phyloP scores from a whole-genome alignment of 352 stramenopile species.

The Pythium guiyangense region DNA sequence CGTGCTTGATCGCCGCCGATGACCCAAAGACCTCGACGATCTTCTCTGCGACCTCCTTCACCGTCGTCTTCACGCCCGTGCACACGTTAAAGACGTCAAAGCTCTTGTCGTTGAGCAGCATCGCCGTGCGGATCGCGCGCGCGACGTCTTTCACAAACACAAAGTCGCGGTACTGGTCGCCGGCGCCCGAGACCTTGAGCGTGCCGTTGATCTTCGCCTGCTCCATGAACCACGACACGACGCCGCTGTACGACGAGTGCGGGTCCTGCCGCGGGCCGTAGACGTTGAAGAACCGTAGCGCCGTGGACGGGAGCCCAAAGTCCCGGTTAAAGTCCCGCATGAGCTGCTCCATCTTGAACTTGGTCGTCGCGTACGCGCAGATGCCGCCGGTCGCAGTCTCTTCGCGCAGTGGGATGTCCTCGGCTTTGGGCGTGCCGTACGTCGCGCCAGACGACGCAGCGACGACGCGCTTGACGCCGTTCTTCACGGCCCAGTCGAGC shows the following conservation, averaged over 20 bases:
- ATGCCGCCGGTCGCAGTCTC: constrained; percentile 72
- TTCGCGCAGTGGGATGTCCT: constrained; percentile 70
- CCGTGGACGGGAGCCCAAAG: constrained; percentile 70
- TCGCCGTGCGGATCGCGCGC: constrained; percentile 71
- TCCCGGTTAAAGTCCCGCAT: constrained; percentile 69
- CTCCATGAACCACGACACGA: constrained; percentile 87
- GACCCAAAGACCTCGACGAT: constrained; percentile 73
- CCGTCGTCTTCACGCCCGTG: constrained; percentile 67
- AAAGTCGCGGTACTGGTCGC: constrained; percentile 82
- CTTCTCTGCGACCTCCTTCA: constrained; percentile 55
- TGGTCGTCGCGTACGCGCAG: constrained; percentile 77
- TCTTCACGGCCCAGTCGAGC: constrained; percentile 69
- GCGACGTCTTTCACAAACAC: constrained; percentile 85
- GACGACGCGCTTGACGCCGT: constrained; percentile 75
- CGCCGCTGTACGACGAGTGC: constrained; percentile 78
- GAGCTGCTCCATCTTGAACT: constrained; percentile 82
- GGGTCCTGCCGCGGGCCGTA: constrained; percentile 80
- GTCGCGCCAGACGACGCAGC: constrained; percentile 74
- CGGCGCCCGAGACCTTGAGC: constrained; percentile 72
- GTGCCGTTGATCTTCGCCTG: constrained; percentile 80
- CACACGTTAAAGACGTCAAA: constrained; percentile 87
- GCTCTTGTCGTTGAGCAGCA: constrained; percentile 56
- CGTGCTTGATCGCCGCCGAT: constrained; percentile 57
- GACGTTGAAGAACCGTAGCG: constrained; percentile 84
- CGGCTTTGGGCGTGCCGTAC: constrained; percentile 58